These are phyloP conservation scores for Thielaviopsis punctulata DNA, from an alignment of 2,329 filamentous ascomycete species.

Conservation along the genomic window DNA sequence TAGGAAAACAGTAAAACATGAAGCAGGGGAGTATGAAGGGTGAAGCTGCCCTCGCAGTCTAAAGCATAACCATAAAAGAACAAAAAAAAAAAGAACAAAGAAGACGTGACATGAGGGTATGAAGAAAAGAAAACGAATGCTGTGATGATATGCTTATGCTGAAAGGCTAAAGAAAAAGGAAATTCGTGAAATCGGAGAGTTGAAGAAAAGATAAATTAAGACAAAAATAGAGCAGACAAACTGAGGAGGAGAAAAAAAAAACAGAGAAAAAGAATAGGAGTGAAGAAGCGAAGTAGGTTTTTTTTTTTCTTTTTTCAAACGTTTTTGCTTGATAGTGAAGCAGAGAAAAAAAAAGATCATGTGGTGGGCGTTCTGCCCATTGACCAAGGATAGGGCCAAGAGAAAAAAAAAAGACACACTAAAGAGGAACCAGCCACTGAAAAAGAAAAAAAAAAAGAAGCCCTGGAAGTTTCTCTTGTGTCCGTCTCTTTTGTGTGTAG, in stretches of 20 bases:
- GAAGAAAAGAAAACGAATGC: not conserved
- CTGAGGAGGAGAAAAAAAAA: not conserved
- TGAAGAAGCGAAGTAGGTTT: not conserved
- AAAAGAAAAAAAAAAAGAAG: not conserved
- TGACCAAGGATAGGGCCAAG: not conserved
- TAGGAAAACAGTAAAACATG: not conserved
- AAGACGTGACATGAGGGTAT: not conserved
- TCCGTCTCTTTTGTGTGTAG: too few relatives aligned
- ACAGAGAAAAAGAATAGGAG: too few relatives aligned
- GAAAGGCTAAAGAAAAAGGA: not conserved
- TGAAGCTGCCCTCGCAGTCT: not conserved
- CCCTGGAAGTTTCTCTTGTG: too few relatives aligned
- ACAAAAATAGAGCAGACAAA: not conserved
- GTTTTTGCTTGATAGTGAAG: not conserved
- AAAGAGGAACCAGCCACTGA: too few relatives aligned
- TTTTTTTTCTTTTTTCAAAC: too few relatives aligned
- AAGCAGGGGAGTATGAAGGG: not conserved
- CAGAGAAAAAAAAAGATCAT: not conserved
- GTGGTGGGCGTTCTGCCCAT: not conserved
- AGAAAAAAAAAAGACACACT: not conserved
- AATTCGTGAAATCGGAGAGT: not conserved
- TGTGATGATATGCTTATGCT: not conserved
- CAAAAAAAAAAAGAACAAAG: not conserved
- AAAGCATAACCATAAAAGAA: not conserved
- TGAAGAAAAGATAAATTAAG: not conserved